Evolutionary conservation across 2,329 filamentous ascomycete species (phyloP).

Genomic region (Pseudogymnoascus sp.): DNA sequence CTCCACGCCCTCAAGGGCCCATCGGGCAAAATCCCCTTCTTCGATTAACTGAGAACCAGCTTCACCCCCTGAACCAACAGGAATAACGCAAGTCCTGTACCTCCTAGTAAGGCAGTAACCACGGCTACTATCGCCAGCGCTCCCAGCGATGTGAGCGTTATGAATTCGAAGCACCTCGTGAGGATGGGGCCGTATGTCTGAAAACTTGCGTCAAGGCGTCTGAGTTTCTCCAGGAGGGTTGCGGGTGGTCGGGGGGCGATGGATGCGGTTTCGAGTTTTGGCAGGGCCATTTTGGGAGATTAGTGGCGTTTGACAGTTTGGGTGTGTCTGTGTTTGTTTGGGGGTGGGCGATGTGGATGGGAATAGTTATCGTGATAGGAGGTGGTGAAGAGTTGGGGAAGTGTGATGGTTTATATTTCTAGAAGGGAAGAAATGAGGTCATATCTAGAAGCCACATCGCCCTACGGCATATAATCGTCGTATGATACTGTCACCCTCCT

Average conservation of each 20-base stretch:
- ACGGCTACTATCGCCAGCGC: neutral
- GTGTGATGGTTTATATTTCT: neutral
- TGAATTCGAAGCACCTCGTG: neutral
- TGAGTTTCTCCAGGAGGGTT: neutral
- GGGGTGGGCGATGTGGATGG: neutral
- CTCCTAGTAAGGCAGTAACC: neutral
- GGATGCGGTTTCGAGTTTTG: neutral
- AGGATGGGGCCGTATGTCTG: neutral
- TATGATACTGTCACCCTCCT: neutral
- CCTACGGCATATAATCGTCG: neutral
- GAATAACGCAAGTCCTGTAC: neutral
- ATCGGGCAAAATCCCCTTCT: neutral
- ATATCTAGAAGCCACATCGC: neutral
- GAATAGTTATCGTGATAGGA: neutral
- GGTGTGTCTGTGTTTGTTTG: neutral
- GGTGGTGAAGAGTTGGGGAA: neutral
- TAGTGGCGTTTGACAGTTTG: neutral
- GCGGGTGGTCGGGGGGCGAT: neutral
- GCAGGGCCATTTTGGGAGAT: neutral
- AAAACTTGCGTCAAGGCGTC: neutral
- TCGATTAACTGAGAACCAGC: neutral
- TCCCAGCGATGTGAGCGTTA: neutral
- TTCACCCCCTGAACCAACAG: neutral
- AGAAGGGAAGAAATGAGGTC: neutral
- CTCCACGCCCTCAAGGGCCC: neutral